Base-by-base conservation (phyloP, 345 rosid genomes). In the Eucalyptus tenuipes region DNA sequence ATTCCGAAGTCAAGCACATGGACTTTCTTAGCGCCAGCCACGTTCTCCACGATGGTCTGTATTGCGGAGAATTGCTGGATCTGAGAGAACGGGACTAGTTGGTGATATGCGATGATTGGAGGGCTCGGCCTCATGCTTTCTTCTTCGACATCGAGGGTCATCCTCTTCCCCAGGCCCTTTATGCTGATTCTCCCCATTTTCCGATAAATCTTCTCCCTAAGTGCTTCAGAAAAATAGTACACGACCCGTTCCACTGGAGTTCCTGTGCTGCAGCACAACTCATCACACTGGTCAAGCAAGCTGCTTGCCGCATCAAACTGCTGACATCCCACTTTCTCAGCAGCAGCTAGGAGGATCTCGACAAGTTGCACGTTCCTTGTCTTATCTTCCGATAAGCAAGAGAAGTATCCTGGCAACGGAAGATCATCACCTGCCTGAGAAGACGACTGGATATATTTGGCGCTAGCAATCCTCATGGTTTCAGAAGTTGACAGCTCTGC, bases 1-100 rank as follows among this genome's bases (percentile, higher is more conserved):
- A 93, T 91, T 16, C 52, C 80, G 16, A 92, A 44, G 80, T 93
- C 95, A 81, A 92, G 44, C 4, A 92, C 59, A 85, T 93, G 95
- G 89, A 93, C 49, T 85, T 68, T 90, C 86, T 86, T 91, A 12
- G 91, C 89, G 10, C 9, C 86, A 22, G 64, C 86, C 81, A 90
- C 91, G 31, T 59, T 86, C 29, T 93, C 93, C 8, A 92, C 55
- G 22, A 93, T 89, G 12, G 90, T 89, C 85, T 92, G 92, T 79
- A 89, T 59, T 6, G 88, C 87, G 8, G 93, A 61, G 25, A 92
- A 92, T 16, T 89, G 89, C 33, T 86, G 47, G 52, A 88, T 89
- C 66, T 91, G 94, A 85, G 47, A 15, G 53, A 91, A 92, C 4
- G 93, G 92, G 44, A 90, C 40, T 71, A 49, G 68, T 75, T 66